Percentiles rank a stretch among this genome's conserved stretches.
Evolutionary conservation across 2,329 filamentous ascomycete genomes (phyloP).

Genomic region (Setomelanomma holmii): DNA sequence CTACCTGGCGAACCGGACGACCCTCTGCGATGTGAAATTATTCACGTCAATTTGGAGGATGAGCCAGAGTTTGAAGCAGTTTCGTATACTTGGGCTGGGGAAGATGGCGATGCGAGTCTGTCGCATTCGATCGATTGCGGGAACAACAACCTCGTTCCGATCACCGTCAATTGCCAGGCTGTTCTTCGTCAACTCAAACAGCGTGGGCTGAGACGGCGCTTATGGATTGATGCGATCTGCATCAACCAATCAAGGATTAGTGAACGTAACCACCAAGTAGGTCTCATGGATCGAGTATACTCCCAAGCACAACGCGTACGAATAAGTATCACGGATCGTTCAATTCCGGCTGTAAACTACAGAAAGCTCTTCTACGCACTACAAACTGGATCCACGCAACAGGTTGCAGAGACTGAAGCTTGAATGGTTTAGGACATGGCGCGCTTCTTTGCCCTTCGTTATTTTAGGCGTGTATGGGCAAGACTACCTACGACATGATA

Average conservation of each 20-base stretch:
- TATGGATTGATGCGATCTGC: conserved; percentile 30
- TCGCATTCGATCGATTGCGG: background rate
- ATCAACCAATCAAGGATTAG: conserved; percentile 21
- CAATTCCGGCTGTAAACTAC: background rate
- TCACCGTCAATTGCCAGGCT: conserved; percentile 20
- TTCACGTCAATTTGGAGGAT: conserved; percentile 10
- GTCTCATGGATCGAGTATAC: conserved; percentile 12
- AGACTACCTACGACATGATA: no score
- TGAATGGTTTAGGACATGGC: background rate
- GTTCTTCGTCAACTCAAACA: conserved; percentile 11
- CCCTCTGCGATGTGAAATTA: conserved; percentile 8
- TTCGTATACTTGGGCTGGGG: conserved; percentile 19
- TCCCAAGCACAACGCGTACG: background rate
- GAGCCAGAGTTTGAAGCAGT: conserved; percentile 17
- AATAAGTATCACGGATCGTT: background rate
- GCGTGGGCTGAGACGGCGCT: background rate
- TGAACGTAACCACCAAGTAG: conserved; percentile 19
- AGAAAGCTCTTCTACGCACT: background rate
- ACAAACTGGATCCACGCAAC: background rate
- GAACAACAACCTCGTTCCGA: background rate
- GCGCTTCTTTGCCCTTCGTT: background rate
- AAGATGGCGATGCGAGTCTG: conserved; percentile 2
- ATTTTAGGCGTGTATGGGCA: background rate
- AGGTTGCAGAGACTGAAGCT: background rate
- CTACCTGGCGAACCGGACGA: background rate